A percentile compares a stretch with the other conserved stretches of the same genome.
These are phyloP conservation scores for Taiozyma onychis DNA, from an alignment of 1,139 yeast genomes.

Conservation along the genomic window DNA sequence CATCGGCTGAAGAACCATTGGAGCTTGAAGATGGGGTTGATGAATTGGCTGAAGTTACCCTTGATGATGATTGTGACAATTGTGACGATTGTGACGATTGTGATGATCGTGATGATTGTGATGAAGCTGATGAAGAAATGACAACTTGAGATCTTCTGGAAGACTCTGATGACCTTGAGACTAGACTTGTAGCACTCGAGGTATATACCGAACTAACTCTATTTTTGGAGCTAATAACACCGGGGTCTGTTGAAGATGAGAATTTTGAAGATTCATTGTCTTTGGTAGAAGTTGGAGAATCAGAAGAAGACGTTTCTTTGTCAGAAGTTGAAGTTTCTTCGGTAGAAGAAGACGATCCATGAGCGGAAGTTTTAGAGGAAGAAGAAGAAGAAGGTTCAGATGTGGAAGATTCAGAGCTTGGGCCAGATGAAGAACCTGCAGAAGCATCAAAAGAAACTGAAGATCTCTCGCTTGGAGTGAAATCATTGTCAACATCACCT, in stretches of 20 bases:
- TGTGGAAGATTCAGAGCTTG: neutral
- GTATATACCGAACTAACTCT: slow-evolving; percentile 7
- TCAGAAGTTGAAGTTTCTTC: neutral
- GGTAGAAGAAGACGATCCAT: neutral
- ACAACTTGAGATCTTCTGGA: neutral
- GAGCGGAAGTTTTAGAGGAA: slow-evolving; percentile 11
- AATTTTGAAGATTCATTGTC: neutral
- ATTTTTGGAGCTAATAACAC: slow-evolving; percentile 8
- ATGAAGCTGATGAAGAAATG: neutral
- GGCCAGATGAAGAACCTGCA: slow-evolving; percentile 11
- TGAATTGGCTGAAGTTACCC: neutral
- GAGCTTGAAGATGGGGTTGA: slow-evolving; percentile 1
- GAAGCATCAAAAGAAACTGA: slow-evolving; percentile 8
- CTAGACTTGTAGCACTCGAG: slow-evolving; percentile 10
- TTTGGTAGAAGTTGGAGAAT: neutral
- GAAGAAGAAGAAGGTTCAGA: slow-evolving; percentile 6
- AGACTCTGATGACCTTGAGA: slow-evolving; percentile 6
- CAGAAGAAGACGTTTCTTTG: neutral
- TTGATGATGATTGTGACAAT: neutral
- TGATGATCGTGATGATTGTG: too few species aligned
- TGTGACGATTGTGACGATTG: neutral
- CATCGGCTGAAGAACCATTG: neutral
- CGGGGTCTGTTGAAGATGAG: neutral
- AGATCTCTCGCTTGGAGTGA: slow-evolving; percentile 8
- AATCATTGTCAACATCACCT: slow-evolving; percentile 16